Percentiles rank a stretch among this genome's conserved stretches.
Evolutionary conservation across 805 yeast genomes (phyloP).

Genomic region (Debaryomyces tyrocola): DNA sequence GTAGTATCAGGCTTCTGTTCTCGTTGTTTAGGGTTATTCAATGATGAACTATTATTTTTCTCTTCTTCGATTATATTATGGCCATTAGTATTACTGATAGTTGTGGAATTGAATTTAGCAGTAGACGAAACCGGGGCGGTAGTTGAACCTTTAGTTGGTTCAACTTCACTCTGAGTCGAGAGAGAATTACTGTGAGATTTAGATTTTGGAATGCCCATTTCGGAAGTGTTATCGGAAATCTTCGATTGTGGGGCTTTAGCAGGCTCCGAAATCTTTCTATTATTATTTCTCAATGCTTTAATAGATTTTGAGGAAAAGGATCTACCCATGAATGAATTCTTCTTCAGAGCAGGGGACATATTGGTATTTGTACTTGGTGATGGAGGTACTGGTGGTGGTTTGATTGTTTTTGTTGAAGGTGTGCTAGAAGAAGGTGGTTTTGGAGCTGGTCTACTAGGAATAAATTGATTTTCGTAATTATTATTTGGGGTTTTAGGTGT

Average conservation of each 20-base stretch:
- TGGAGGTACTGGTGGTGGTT: conserved; percentile 5
- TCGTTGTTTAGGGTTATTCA: conserved; percentile 18
- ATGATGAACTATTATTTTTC: background rate
- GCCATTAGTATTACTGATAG: background rate
- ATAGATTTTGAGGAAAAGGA: conserved; percentile 40
- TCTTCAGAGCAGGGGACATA: conserved; percentile 12
- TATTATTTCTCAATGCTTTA: conserved; percentile 25
- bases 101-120: conserved; percentile 25
- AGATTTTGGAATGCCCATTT: conserved; percentile 34
- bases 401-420: conserved; percentile 4
- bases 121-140: conserved; percentile 38
- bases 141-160: conserved; percentile 23
- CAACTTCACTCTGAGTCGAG: conserved; percentile 23
- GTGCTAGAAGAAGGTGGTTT: conserved; percentile 44
- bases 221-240: conserved; percentile 1
- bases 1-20: conserved; percentile 23
- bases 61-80: conserved; percentile 1
- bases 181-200: conserved; percentile 42
- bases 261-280: conserved; percentile 23
- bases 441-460: conserved; percentile 71
- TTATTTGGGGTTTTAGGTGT: conserved; percentile 27
- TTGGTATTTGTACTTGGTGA: conserved; percentile 12
- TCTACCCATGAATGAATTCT: conserved; percentile 25
- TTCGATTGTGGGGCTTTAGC: conserved; percentile 11
- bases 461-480: conserved; percentile 45